phyloP scores from a whole-genome alignment of 306 rosid genomes.

The Pyrus bretschneideri region DNA sequence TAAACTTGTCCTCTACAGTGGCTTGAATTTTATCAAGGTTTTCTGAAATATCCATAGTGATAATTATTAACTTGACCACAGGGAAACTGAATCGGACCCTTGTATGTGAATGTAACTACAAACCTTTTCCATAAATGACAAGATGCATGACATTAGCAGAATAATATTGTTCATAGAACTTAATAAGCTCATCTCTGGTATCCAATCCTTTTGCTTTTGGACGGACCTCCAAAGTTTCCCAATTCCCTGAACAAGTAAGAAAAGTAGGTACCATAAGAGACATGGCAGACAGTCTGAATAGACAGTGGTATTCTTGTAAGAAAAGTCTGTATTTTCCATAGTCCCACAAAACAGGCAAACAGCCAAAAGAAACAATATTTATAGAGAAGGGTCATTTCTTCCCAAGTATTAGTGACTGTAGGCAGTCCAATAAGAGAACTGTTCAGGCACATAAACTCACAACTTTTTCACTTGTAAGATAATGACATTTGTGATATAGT shows the following conservation, averaged over 20 bases:
- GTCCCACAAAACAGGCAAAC: neutral
- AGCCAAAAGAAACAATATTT: no score
- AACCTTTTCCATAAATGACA: slow-evolving; percentile 74
- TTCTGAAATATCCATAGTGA: slow-evolving; percentile 42
- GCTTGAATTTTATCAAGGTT: slow-evolving; percentile 73
- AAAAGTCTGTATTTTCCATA: neutral
- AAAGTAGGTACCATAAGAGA: slow-evolving; percentile 12
- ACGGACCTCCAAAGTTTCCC: slow-evolving; percentile 92
- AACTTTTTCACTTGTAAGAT: neutral
- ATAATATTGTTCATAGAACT: slow-evolving; percentile 72
- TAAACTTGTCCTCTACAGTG: slow-evolving; percentile 72
- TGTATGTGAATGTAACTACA: slow-evolving; percentile 20
- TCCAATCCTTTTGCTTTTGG: slow-evolving; percentile 84
- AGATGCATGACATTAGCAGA: slow-evolving; percentile 87
- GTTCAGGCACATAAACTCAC: neutral
- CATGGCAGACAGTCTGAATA: neutral
- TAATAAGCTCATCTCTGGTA: slow-evolving; percentile 75
- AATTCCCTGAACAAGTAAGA: slow-evolving; percentile 49
- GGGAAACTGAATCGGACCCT: neutral
- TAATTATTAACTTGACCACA: slow-evolving; percentile 5
- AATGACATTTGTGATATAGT: neutral
- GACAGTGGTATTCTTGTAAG: neutral
- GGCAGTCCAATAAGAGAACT: neutral
- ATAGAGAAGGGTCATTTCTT: neutral
- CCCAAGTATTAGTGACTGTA: neutral